Evolutionary conservation across 768 basidiomycete genomes (phyloP).

Genomic region (Russula vinacea): DNA sequence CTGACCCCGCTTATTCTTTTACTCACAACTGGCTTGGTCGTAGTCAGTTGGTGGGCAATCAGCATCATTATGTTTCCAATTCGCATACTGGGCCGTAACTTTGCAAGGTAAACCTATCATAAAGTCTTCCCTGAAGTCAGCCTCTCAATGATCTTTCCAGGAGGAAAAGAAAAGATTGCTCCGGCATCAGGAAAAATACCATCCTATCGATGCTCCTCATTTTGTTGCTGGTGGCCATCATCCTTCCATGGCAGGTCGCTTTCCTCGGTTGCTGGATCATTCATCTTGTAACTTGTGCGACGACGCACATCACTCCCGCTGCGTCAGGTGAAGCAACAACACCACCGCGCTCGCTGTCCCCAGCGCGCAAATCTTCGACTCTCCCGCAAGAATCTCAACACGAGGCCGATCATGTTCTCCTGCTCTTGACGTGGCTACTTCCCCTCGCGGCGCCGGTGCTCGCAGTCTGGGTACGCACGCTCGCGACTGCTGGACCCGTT

Average conservation of each 20-base stretch:
- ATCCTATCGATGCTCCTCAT: constrained; percentile 58
- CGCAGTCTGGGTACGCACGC: constrained; percentile 85
- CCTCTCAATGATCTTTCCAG: neutral
- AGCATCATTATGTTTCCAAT: constrained; percentile 47
- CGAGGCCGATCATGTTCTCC: constrained; percentile 58
- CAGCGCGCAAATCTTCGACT: constrained; percentile 9
- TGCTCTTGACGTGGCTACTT: constrained; percentile 78
- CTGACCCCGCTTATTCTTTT: constrained; percentile 57
- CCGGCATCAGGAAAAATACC: constrained; percentile 31
- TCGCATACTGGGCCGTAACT: constrained; percentile 33
- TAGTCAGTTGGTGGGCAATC: constrained; percentile 56
- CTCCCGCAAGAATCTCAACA: constrained; percentile 29
- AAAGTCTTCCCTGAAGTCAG: neutral
- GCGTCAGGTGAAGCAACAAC: constrained; percentile 7
- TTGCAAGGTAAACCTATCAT: constrained; percentile 29
- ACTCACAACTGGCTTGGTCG: constrained; percentile 64
- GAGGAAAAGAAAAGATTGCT: constrained; percentile 35
- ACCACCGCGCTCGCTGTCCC: constrained; percentile 11
- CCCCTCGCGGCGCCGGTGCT: constrained; percentile 76
- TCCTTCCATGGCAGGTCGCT: constrained; percentile 92
- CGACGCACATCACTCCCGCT: constrained; percentile 29
- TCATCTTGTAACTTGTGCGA: constrained; percentile 65
- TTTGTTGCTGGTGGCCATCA: constrained; percentile 60
- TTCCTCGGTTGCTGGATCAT: constrained; percentile 82
- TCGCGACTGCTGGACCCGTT: constrained; percentile 72